A percentile compares a stretch with the other conserved stretches of the same genome.
Evolutionary conservation across 768 basidiomycete genomes (phyloP).

Genomic region (Candolleomyces aberdarensis): DNA sequence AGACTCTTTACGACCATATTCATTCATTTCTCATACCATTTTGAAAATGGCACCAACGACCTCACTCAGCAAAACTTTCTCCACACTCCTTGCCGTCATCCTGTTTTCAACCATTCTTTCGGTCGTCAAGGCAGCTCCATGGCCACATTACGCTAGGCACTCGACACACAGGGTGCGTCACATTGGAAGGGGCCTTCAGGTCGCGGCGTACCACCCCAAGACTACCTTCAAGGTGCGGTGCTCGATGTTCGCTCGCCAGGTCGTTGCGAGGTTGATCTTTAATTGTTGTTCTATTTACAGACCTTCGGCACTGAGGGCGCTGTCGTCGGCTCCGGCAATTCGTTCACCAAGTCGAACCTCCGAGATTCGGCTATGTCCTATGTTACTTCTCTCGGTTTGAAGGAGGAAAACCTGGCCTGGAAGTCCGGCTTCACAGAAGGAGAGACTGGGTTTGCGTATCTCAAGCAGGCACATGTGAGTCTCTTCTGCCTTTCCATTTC

Average conservation of each 20-base stretch:
- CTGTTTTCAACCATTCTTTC: slow-evolving; percentile 9
- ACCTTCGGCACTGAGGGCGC: slow-evolving; percentile 21
- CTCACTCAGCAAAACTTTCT: slow-evolving; percentile 2
- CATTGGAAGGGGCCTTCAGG: slow-evolving; percentile 6
- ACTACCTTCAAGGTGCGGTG: slow-evolving; percentile 14
- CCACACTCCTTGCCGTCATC: slow-evolving; percentile 9
- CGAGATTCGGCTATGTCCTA: slow-evolving; percentile 28
- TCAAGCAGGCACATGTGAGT: slow-evolving; percentile 28
- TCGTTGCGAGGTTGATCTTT: neutral
- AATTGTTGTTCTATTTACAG: slow-evolving; percentile 9
- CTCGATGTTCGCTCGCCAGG: neutral
- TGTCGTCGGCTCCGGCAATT: slow-evolving; percentile 21
- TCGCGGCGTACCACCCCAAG: slow-evolving; percentile 19
- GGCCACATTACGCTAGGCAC: slow-evolving; percentile 7
- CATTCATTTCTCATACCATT: neutral
- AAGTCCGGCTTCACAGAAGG: slow-evolving; percentile 19
- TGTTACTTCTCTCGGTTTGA: slow-evolving; percentile 22
- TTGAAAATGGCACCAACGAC: slow-evolving; percentile 1
- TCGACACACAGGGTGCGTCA: neutral
- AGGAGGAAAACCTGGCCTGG: slow-evolving; percentile 16
- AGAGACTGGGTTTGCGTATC: slow-evolving; percentile 20
- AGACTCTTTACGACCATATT: neutral
- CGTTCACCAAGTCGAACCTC: slow-evolving; percentile 12
- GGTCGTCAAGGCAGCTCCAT: slow-evolving; percentile 13
- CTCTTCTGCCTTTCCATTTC: neutral